Base-by-base conservation (phyloP, 345 rosid genomes). In the Populus davidiana region DNA sequence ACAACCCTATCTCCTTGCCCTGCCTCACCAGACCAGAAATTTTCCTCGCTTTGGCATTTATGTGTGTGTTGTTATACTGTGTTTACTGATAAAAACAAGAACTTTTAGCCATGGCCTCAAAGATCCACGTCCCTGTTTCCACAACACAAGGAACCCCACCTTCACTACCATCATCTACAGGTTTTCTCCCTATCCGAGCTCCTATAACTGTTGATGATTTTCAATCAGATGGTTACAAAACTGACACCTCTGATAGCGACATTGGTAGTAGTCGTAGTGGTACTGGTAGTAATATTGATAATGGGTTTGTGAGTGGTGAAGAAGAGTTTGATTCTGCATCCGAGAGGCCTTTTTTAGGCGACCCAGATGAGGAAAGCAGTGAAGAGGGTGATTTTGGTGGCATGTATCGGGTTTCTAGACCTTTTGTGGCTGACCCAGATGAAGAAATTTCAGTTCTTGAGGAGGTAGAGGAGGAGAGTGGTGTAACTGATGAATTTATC, bases 151-250 rank as follows among this genome's bases (percentile, higher is more conserved):
- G 84, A 67, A 75, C 76, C 12, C 70, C 80, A 11, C 59, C 59
- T 56, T 68, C 70, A 16, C 61, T 73, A 33, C 63, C 12, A 33
- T 69, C 84, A 39, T 76, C 82, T 10, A 27, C 89, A 50, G 87
- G 91, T 83, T 88, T 89, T 67, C 54, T 88, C 39, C 90, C 85
- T 20, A 87, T 94, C 43, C 89, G 96, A 74, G 97, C 98, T 85
- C 98, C 92, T 79, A 43, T 86, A 76, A 89, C 94, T 18, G 11
- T 75, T 64, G 92, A 89, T 54, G 88, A 79, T 65, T 81, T 78
- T 84, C 91, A 84, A 27, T 75, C 80, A 5, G 69, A 82, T 4
- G 76, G 80, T 59, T 65, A 23, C 75, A 78, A 77, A 80, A 67
- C 67, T 69, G 83, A 72, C 3, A 73, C 69, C 72, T 44, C 76